Conservation (phyloP, 495 filamentous ascomycete species). For the Bombardia bombarda region DNA sequence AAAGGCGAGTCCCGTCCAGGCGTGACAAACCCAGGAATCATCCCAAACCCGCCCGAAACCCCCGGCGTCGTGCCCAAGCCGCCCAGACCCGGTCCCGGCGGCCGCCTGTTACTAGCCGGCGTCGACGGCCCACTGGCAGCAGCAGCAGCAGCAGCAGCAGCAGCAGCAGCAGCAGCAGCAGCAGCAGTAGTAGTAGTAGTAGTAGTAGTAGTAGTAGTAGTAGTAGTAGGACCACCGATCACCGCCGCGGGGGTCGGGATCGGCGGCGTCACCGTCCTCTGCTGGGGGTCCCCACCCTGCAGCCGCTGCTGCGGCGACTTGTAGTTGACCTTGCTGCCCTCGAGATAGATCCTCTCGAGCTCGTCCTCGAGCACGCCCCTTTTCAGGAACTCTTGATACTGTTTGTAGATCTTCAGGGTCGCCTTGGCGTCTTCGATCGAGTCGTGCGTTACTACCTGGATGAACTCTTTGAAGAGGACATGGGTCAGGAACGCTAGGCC, state of each 20-base stretch:
- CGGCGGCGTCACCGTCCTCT: constrained; percentile 21
- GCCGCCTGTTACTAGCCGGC: background rate
- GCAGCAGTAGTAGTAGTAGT: background rate
- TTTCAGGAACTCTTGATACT: constrained; percentile 81
- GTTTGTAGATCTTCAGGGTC: constrained; percentile 80
- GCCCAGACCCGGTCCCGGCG: too few relatives aligned
- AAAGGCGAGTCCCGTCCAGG: too few relatives aligned
- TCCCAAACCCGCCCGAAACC: too few relatives aligned
- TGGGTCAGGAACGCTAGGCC: constrained; percentile 83
- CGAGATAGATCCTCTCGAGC: constrained; percentile 72
- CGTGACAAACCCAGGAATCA: too few relatives aligned
- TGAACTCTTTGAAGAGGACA: constrained; percentile 79
- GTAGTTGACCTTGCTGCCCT: constrained; percentile 63
- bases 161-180: background rate
- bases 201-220: background rate
- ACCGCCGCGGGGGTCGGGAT: background rate
- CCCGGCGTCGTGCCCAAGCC: too few relatives aligned
- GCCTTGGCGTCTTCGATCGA: constrained; percentile 89
- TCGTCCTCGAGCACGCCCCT: constrained; percentile 72
- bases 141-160: background rate
- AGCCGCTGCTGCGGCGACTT: constrained; percentile 61
- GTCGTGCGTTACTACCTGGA: constrained; percentile 86
- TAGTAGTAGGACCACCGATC: constrained; percentile 5
- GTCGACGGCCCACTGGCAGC: too few relatives aligned
- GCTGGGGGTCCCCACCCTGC: constrained; percentile 33